Percentiles rank a stretch among this genome's conserved stretches.
These are phyloP conservation scores for Pichia cephalocereana DNA, from an alignment of 805 yeast genomes.

Conservation along the genomic window DNA sequence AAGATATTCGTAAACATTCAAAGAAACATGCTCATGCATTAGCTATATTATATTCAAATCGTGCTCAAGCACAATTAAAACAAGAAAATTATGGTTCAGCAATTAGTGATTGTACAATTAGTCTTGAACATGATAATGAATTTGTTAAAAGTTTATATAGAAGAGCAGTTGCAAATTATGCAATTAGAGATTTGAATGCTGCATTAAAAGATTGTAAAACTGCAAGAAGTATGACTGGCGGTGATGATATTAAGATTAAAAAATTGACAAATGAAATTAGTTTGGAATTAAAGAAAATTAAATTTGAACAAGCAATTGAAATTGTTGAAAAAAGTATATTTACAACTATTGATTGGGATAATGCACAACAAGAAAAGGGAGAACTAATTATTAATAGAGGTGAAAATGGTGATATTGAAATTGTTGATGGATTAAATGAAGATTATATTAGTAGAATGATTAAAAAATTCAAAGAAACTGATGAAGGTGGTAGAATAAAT, in stretches of 20 bases:
- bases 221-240: conserved; percentile 47
- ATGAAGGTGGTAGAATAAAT: conserved; percentile 65
- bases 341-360: conserved; percentile 37
- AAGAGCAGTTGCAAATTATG: conserved; percentile 73
- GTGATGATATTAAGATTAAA: conserved; percentile 60
- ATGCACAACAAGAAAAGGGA: conserved; percentile 44
- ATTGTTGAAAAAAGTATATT: conserved; percentile 50
- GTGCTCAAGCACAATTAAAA: conserved; percentile 86
- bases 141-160: conserved; percentile 81
- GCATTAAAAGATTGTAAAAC: conserved; percentile 61
- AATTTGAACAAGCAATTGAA: conserved; percentile 82
- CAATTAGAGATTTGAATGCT: conserved; percentile 64
- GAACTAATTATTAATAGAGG: conserved; percentile 28
- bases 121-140: conserved; percentile 56
- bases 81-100: conserved; percentile 83
- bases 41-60: conserved; percentile 65
- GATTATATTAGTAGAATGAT: conserved; percentile 60
- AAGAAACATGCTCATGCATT: conserved; percentile 25
- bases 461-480: conserved; percentile 62
- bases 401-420: conserved; percentile 18
- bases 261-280: conserved; percentile 54
- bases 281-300: conserved; percentile 57
- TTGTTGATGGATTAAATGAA: conserved; percentile 31
- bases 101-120: conserved; percentile 63
- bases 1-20: conserved; percentile 9